A percentile compares a stretch with the other conserved stretches of the same genome.
phyloP scores from a whole-genome alignment of 2,329 filamentous ascomycete genomes.

The Tolypocladium tundrense region DNA sequence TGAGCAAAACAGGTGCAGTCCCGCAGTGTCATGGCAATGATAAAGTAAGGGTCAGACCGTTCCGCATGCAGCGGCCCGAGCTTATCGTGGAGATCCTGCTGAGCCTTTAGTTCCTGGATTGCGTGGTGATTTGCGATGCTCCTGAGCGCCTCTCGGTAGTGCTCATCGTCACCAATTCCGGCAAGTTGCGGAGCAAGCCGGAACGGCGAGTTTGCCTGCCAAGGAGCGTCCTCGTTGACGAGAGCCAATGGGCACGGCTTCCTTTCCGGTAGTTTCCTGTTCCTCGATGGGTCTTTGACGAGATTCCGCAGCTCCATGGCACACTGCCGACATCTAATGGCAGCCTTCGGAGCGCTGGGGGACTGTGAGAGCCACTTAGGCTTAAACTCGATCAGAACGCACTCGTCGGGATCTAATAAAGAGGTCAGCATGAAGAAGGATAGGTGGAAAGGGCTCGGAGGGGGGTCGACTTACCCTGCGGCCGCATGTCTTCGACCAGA shows the following conservation, averaged over 20 bases:
- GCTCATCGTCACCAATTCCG: slow-evolving; percentile 18
- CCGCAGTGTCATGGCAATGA: slow-evolving; percentile 67
- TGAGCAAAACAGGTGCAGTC: slow-evolving; percentile 69
- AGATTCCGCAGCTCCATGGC: slow-evolving; percentile 38
- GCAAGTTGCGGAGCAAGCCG: slow-evolving; percentile 24
- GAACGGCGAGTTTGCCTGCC: slow-evolving; percentile 31
- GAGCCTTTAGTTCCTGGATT: slow-evolving; percentile 21
- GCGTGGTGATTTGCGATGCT: slow-evolving; percentile 22
- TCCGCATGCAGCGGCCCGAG: slow-evolving; percentile 31
- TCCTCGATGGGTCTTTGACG: slow-evolving; percentile 18
- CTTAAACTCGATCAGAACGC: slow-evolving; percentile 60
- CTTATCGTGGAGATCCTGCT: slow-evolving; percentile 32
- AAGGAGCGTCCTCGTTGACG: slow-evolving; percentile 36
- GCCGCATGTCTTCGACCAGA: slow-evolving; percentile 62
- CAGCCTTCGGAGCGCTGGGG: slow-evolving; percentile 52
- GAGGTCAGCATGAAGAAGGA: slow-evolving; percentile 1
- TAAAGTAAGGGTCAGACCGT: slow-evolving; percentile 36
- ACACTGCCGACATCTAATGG: slow-evolving; percentile 65
- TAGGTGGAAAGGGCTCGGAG: not conserved
- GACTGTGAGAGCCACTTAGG: slow-evolving; percentile 78
- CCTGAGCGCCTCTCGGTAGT: slow-evolving; percentile 13
- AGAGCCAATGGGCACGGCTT: slow-evolving; percentile 58
- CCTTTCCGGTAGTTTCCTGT: slow-evolving; percentile 23
- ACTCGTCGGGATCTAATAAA: slow-evolving; percentile 17
- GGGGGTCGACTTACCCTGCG: slow-evolving; percentile 14